Percentiles rank a stretch among this genome's conserved stretches.
Conservation (phyloP, 2,329 filamentous ascomycete genomes). For the Monosporascus sp. region DNA sequence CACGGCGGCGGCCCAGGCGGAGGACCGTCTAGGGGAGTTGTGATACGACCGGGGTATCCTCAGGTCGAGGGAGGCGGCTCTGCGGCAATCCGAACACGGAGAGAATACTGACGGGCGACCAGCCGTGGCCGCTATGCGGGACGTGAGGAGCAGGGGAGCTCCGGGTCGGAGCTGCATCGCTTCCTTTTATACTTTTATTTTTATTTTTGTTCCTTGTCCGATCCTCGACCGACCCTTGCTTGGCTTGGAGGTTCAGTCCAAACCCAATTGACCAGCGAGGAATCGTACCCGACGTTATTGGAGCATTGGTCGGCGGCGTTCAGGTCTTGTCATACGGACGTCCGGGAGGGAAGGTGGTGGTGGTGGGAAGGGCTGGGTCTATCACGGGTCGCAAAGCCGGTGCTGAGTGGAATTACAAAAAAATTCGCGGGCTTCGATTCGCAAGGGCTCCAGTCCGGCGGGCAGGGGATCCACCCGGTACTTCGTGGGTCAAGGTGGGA, state of each 20-base stretch:
- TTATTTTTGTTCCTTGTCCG: too few species aligned
- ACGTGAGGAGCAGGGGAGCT: conserved; percentile 44
- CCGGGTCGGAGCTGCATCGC: conserved; percentile 51
- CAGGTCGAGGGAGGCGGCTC: conserved; percentile 24
- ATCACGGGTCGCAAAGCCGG: background rate
- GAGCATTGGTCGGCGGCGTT: conserved; percentile 11
- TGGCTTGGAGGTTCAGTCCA: too few species aligned
- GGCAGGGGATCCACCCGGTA: too few species aligned
- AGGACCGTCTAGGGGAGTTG: conserved; percentile 41
- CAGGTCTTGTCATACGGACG: background rate
- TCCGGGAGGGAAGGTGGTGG: background rate
- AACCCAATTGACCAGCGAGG: conserved; percentile 25
- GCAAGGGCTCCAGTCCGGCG: too few species aligned
- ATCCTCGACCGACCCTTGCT: too few species aligned
- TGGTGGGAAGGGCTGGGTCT: background rate
- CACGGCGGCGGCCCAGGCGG: conserved; percentile 73
- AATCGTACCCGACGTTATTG: conserved; percentile 8
- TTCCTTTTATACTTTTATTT: conserved; percentile 10
- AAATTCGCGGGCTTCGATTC: too few species aligned
- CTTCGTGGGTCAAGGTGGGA: too few species aligned
- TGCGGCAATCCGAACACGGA: conserved; percentile 34
- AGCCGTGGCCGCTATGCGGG: conserved; percentile 22
- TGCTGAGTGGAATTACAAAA: too few species aligned
- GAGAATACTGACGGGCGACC: conserved; percentile 30
- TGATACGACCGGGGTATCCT: conserved; percentile 39